phyloP scores from a whole-genome alignment of 2,329 filamentous ascomycete genomes.

The Rutstroemia sp. region DNA sequence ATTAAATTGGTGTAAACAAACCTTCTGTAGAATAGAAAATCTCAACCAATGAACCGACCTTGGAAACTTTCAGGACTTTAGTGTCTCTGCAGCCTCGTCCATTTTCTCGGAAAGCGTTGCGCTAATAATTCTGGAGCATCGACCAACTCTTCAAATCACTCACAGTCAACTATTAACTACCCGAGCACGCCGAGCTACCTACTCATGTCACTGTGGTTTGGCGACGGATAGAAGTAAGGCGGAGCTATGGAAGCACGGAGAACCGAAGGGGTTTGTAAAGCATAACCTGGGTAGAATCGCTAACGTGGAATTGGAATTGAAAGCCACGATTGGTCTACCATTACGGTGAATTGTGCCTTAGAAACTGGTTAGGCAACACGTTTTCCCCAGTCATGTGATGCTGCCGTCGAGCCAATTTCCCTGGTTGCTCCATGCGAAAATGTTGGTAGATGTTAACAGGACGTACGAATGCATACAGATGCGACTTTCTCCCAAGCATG shows the following conservation, averaged over 20 bases:
- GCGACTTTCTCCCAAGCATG: neutral
- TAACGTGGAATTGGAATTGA: neutral
- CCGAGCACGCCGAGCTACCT: no score
- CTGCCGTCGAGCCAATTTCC: neutral
- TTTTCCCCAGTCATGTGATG: neutral
- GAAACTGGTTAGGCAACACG: neutral
- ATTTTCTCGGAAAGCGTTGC: neutral
- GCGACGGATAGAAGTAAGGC: no score
- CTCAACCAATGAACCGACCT: neutral
- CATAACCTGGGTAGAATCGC: neutral
- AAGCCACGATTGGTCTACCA: neutral
- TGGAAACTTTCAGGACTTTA: neutral
- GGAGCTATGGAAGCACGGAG: no score
- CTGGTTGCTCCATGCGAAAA: neutral
- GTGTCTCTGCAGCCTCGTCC: neutral
- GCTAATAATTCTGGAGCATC: no score
- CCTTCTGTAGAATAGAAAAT: neutral
- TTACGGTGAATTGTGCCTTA: no score
- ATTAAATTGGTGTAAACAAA: neutral
- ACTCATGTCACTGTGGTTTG: no score
- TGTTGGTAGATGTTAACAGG: neutral
- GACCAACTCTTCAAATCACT: no score
- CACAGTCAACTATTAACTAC: no score
- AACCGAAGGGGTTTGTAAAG: neutral
- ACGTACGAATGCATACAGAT: neutral